phyloP scores from a whole-genome alignment of 1,284 basidiomycete species.

The Malassezia globosa region DNA sequence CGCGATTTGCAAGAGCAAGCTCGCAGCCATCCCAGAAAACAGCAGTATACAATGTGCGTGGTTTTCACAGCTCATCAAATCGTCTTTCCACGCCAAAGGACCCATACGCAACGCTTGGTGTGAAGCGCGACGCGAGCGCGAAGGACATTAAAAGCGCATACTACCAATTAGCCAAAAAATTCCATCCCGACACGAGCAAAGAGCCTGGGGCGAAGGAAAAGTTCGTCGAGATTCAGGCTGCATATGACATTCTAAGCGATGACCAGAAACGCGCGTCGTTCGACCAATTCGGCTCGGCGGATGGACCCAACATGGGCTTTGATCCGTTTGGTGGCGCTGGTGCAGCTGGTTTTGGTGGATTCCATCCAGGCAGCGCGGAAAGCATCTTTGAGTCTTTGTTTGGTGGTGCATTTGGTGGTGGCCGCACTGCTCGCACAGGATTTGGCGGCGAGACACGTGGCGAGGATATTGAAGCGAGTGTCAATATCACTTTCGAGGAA shows the following conservation, averaged over 20 bases:
- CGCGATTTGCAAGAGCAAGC: neutral
- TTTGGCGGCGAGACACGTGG: conserved; percentile 56
- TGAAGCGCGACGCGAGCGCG: conserved; percentile 67
- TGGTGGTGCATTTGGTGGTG: conserved; percentile 54
- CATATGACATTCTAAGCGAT: conserved; percentile 77
- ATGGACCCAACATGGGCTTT: conserved; percentile 66
- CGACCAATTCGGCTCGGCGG: conserved; percentile 87
- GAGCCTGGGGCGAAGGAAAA: conserved; percentile 80
- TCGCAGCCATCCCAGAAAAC: neutral
- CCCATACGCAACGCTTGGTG: conserved; percentile 81
- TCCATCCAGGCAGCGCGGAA: conserved; percentile 47
- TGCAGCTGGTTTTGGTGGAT: conserved; percentile 58
- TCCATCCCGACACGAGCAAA: conserved; percentile 92
- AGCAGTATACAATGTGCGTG: neutral
- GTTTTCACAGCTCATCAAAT: neutral
- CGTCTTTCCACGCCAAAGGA: conserved; percentile 55
- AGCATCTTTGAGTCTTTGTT: conserved; percentile 77
- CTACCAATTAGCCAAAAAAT: conserved; percentile 96
- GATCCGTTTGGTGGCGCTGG: conserved; percentile 59
- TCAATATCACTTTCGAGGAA: conserved; percentile 77
- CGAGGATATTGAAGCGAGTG: conserved; percentile 67
- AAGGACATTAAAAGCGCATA: conserved; percentile 95
- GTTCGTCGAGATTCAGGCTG: conserved; percentile 91
- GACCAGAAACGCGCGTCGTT: conserved; percentile 84
- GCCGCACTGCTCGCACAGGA: conserved; percentile 19